A percentile compares a stretch with the other conserved stretches of the same genome.
These are phyloP conservation scores for Backusella mclennaniae DNA, from an alignment of 192 early-diverging fungal genomes.

Conservation along the genomic window DNA sequence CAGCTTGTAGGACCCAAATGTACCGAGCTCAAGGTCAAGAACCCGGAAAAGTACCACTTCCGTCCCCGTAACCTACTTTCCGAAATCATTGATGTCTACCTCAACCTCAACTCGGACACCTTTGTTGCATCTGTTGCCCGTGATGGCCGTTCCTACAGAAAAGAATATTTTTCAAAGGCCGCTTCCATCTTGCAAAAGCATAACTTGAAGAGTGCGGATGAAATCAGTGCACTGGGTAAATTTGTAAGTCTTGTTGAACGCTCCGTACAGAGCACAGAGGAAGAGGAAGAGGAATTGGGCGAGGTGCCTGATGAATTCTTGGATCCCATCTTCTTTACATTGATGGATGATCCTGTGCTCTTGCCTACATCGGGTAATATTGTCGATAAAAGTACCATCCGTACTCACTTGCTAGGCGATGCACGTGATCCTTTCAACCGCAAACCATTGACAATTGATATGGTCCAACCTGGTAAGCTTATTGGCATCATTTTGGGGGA, in stretches of 20 bases:
- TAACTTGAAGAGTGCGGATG: constrained; percentile 62
- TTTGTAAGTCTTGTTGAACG: constrained; percentile 79
- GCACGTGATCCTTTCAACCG: constrained; percentile 94
- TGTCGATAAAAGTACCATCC: constrained; percentile 89
- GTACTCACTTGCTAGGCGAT: constrained; percentile 84
- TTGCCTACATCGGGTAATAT: constrained; percentile 78
- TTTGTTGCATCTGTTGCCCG: constrained; percentile 83
- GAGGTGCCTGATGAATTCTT: constrained; percentile 90
- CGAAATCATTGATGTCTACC: constrained; percentile 82
- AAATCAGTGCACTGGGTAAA: constrained; percentile 54
- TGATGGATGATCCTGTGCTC: constrained; percentile 94
- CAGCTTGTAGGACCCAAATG: constrained; percentile 90
- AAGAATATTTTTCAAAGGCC: constrained; percentile 78
- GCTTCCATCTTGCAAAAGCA: constrained; percentile 61
- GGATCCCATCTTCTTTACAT: constrained; percentile 81
- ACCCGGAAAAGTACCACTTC: constrained; percentile 81
- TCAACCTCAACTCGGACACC: constrained; percentile 61
- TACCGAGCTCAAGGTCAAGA: constrained; percentile 78
- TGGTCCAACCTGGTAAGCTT: constrained; percentile 76
- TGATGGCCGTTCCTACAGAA: constrained; percentile 83
- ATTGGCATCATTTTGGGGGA: background rate
- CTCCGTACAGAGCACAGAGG: constrained; percentile 55
- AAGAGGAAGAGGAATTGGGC: constrained; percentile 77
- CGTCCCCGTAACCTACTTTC: constrained; percentile 79
- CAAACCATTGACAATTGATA: constrained; percentile 79